These are phyloP conservation scores for Citrullus mucosospermus DNA, from an alignment of 306 rosid species.

Conservation along the genomic window DNA sequence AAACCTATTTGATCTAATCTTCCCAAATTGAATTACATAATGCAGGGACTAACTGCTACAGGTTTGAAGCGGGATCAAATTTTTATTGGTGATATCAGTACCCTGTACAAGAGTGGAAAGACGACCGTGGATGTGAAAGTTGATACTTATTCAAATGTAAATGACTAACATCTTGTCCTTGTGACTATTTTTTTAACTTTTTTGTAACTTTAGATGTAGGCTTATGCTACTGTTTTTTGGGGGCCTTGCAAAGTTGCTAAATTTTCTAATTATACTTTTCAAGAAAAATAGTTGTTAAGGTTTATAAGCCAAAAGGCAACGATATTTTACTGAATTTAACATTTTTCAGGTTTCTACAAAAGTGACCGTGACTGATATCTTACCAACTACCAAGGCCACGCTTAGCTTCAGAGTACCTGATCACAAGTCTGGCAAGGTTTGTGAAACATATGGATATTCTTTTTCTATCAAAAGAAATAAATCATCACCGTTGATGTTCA, in stretches of 20 bases:
- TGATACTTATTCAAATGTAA: constrained; percentile 74
- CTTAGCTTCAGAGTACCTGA: constrained; percentile 85
- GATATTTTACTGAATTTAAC: neutral
- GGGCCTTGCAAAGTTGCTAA: neutral
- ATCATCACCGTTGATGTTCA: neutral
- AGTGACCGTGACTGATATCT: constrained; percentile 52
- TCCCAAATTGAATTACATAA: constrained; percentile 7
- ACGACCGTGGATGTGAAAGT: constrained; percentile 71
- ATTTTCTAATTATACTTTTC: neutral
- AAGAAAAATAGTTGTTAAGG: neutral
- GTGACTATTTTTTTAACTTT: neutral
- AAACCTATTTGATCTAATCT: neutral
- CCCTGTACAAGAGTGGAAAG: constrained; percentile 71
- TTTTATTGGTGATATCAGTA: constrained; percentile 67
- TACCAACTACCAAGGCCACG: constrained; percentile 52
- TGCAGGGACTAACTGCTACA: constrained; percentile 75
- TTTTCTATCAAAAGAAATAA: neutral
- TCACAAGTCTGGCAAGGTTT: constrained; percentile 93
- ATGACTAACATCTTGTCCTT: constrained; percentile 11
- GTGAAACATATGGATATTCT: constrained; percentile 10
- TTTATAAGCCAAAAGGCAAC: neutral
- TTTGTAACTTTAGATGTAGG: neutral
- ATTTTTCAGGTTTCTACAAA: constrained; percentile 57
- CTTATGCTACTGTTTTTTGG: neutral
- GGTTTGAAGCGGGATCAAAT: constrained; percentile 78